Conservation (phyloP, 75 land plant species). For the Picea glauca region DNA sequence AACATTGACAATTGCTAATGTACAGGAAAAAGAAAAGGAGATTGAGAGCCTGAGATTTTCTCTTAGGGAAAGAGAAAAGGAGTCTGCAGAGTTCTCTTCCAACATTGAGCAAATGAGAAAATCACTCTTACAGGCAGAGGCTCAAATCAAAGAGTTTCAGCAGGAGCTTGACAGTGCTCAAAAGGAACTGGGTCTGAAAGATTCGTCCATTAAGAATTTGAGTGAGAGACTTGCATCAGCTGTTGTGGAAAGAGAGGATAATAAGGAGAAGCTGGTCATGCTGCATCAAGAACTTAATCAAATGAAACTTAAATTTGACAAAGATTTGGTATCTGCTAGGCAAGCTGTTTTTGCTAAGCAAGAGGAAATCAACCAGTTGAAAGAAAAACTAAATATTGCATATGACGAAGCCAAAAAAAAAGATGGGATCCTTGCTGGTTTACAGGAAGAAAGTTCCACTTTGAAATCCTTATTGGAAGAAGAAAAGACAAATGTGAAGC, state of each 20-base stretch:
- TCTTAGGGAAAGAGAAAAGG: conserved; percentile 46
- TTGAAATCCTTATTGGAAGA: conserved; percentile 24
- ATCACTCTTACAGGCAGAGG: conserved; percentile 26
- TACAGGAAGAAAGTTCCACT: conserved; percentile 38
- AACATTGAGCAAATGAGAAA: conserved; percentile 22
- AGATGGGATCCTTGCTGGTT: conserved; percentile 20
- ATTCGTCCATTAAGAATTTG: conserved; percentile 22
- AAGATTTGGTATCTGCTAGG: conserved; percentile 28
- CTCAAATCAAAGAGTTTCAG: conserved; percentile 24
- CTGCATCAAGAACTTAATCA: conserved; percentile 31
- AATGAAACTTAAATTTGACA: conserved; percentile 33
- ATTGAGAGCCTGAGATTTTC: conserved; percentile 22
- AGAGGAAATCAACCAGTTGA: conserved; percentile 30
- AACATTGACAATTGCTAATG: conserved; percentile 25
- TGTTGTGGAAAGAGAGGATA: conserved; percentile 29
- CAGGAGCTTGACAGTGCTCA: conserved; percentile 24
- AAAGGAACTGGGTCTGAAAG: conserved; percentile 34
- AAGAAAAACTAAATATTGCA: conserved; percentile 34
- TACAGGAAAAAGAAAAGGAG: conserved; percentile 47
- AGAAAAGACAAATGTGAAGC: conserved; percentile 28
- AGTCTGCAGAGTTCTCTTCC: conserved; percentile 23
- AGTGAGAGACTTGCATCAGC: conserved; percentile 31
- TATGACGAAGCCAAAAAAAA: conserved; percentile 19
- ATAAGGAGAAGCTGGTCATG: conserved; percentile 16
- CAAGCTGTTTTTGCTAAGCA: conserved; percentile 33